A percentile compares a stretch with the other conserved stretches of the same genome.
Conservation (phyloP, 2,329 filamentous ascomycete species). For the Apiospora arundinis region DNA sequence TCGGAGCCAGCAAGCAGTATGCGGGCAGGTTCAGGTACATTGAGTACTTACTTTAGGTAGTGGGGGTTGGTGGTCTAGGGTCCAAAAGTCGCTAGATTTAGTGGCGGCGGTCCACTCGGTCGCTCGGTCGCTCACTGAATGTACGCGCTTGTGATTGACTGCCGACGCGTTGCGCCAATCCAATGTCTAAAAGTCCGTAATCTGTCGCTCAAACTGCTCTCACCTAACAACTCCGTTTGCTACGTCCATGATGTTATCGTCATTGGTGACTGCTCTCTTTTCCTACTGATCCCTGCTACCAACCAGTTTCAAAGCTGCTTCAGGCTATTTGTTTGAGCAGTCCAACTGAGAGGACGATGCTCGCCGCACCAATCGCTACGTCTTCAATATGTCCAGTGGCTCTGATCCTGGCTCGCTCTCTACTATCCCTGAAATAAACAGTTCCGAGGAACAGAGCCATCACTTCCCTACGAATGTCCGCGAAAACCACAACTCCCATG, state of each 20-base stretch:
- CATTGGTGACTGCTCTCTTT: background rate
- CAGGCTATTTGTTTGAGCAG: background rate
- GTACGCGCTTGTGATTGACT: background rate
- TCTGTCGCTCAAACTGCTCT: background rate
- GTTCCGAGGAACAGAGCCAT: background rate
- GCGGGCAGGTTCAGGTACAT: no score
- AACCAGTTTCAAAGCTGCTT: background rate
- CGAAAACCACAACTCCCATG: background rate
- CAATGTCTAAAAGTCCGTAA: background rate
- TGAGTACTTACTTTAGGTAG: background rate
- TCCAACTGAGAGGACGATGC: background rate
- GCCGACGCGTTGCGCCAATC: slow-evolving; percentile 7
- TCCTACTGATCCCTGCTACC: background rate
- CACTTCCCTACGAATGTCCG: background rate
- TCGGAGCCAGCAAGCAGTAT: background rate
- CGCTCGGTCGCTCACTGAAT: background rate
- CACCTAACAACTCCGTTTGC: background rate
- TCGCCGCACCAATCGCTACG: background rate
- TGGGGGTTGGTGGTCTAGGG: background rate
- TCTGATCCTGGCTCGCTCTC: slow-evolving; percentile 13
- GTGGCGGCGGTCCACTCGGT: background rate
- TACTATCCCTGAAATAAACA: slow-evolving; percentile 8
- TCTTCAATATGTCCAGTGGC: slow-evolving; percentile 18
- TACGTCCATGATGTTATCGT: background rate
- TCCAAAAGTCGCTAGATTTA: background rate